Base-by-base conservation (phyloP, 2,329 filamentous ascomycete genomes). In the Epichloe aotearoae region DNA sequence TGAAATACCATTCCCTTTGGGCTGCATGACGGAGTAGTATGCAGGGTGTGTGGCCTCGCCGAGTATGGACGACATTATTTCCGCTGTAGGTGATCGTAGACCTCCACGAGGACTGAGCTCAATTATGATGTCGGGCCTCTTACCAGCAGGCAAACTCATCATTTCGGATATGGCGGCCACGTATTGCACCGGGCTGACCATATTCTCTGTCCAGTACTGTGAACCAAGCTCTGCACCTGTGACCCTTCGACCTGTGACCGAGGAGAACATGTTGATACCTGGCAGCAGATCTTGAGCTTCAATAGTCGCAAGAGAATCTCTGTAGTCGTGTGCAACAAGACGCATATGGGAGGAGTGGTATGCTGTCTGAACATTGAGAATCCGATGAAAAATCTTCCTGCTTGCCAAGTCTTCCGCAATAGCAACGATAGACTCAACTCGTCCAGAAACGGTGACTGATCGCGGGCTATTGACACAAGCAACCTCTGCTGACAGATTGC, bases 261-360 rank as follows among this genome's bases (percentile, higher is more conserved):
- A 68, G 0, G 72, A 74, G 52, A 70, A 64, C 65, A 74, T 73
- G 5, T 45, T 54, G 36, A 61, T 49, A 3, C 47, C 51, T 10
- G 53, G n/a, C 39, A 50, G 14, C 50, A 58, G 34, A 40, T 53
- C 30, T 42, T 54, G 39, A 6, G 59, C 43, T 2, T 30, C 33
- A 15, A 69, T 52, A 3, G 53, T 46, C 5, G 46, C 37, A 7
- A 72, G 53, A 5, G 57, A 54, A 2, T 58, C 53, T 6, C 54
- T 53, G 52, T 74, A 74, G n/a, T 63, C 61, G 1, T 62, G 56
- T 37, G 64, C 63, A 4, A 72, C 61, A 1, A 62, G 52, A 19
- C 57, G 58, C 71, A 74, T 74, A 30, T 73, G 69, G 1, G 62
- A 62, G 1, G 71, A 73, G 52, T 74, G 72, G 42, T 74, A 74